phyloP scores from a whole-genome alignment of 768 basidiomycete species.

The Trametes cingulata region DNA sequence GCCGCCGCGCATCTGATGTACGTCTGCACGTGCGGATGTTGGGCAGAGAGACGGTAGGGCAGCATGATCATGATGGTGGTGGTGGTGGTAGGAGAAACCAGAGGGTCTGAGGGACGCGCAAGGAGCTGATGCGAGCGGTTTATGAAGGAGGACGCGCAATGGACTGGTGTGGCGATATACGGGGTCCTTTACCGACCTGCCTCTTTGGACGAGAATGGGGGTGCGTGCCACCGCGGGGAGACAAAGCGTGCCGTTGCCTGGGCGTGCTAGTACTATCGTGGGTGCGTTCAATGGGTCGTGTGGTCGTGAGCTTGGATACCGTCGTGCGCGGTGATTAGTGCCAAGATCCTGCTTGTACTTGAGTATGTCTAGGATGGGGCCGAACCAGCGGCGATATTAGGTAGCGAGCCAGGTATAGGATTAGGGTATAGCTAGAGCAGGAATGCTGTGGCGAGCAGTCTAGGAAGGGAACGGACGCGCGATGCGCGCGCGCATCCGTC shows the following conservation, averaged over 20 bases:
- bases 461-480: background rate
- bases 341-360: conserved; percentile 6
- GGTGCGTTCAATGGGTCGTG: background rate
- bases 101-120: background rate
- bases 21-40: conserved; percentile 1
- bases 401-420: background rate
- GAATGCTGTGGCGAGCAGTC: background rate
- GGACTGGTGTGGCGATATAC: background rate
- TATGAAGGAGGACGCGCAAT: background rate
- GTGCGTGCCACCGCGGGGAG: background rate
- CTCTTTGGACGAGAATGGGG: background rate
- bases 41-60: background rate
- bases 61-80: background rate
- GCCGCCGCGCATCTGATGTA: background rate
- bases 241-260: background rate
- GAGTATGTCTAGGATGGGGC: background rate
- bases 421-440: background rate
- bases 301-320: background rate
- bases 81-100: background rate
- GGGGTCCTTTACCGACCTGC: background rate
- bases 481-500: background rate
- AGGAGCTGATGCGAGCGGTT: background rate
- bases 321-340: background rate
- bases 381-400: conserved; percentile 11
- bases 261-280: background rate